Base-by-base conservation (phyloP, 345 rosid species). In the Corchorus capsularis region DNA sequence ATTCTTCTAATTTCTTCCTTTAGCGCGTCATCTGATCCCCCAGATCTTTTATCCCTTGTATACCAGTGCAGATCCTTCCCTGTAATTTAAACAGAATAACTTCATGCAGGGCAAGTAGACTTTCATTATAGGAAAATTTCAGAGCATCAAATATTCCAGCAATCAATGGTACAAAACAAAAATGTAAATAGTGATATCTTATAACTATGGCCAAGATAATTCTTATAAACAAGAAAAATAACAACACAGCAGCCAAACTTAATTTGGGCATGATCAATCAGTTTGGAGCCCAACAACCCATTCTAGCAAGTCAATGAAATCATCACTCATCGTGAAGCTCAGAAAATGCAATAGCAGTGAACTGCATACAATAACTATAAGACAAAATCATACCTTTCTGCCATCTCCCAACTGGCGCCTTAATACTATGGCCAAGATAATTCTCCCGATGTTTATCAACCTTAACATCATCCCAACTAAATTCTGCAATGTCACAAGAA, bases 61-160 rank as follows among this genome's bases (percentile, higher is more conserved):
- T 93, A 96, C 99, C 99, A 96, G 80, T 90, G 85, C 46, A 92
- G 90, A 89, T 96, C 99, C 86, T 93, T 96, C 73, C 99, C 99
- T 94, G 72, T 78, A 52, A 63, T 52, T 52, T 32, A 35, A 41
- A 71, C 1, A 74, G 37, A 74, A 19, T 3, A 7, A 6, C 70
- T 47, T 74, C 77, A 74, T 43, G 20, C 11, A 0, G 22, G 11
- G 54, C 57, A 12, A 54, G 17, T 62, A 6, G n/a, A 41, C 56
- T 77, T 64, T 72, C 3, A 49, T 27, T 41, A 45, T 57, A 32
- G 37, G 17, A 46, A 66, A 43, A 43, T 46, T 45, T 45, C 34
- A 43, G 1, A 19, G 53, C 34, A 66, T 45, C 5, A 45, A 20
- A 22, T 71, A 39, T 56, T 71, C 53, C 75, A 71, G 73, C 15